Conservation (phyloP, 2,329 filamentous ascomycete species). For the Pseudogymnoascus sp. region DNA sequence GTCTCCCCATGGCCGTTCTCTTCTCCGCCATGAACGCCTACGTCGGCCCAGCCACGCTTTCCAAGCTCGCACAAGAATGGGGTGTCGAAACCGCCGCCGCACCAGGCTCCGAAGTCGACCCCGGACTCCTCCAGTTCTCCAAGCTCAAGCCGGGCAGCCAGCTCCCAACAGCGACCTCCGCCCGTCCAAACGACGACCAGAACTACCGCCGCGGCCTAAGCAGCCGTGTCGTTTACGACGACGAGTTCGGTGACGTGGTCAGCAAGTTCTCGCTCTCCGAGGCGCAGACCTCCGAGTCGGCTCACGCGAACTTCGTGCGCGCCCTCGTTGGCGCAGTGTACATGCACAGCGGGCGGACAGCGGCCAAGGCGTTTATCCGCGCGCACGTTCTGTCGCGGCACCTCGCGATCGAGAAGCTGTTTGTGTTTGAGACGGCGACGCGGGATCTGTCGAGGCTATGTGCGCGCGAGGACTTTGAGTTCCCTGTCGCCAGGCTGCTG, state of each 20-base stretch:
- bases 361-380: conserved; percentile 75
- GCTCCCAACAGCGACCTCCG: conserved; percentile 39
- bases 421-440: conserved; percentile 77
- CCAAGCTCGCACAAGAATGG: conserved; percentile 74
- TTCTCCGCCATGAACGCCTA: conserved; percentile 83
- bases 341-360: conserved; percentile 69
- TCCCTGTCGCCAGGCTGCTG: conserved; percentile 77
- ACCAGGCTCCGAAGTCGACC: conserved; percentile 85
- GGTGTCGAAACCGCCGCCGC: conserved; percentile 82
- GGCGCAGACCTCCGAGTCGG: conserved; percentile 32
- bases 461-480: conserved; percentile 79
- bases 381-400: conserved; percentile 76
- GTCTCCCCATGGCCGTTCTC: conserved; percentile 79
- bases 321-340: conserved; percentile 81
- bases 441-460: conserved; percentile 79
- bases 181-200: conserved; percentile 43
- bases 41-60: conserved; percentile 66
- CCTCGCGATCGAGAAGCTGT: conserved; percentile 69
- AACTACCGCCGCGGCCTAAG: conserved; percentile 63
- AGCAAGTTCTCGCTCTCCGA: conserved; percentile 23
- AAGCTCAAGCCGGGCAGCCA: conserved; percentile 38
- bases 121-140: conserved; percentile 78
- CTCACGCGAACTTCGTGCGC: conserved; percentile 70
- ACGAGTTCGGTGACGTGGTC: conserved; percentile 71
- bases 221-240: conserved; percentile 71